phyloP scores from a whole-genome alignment of 73 alveolate genomes.

The Breviolum minutum region DNA sequence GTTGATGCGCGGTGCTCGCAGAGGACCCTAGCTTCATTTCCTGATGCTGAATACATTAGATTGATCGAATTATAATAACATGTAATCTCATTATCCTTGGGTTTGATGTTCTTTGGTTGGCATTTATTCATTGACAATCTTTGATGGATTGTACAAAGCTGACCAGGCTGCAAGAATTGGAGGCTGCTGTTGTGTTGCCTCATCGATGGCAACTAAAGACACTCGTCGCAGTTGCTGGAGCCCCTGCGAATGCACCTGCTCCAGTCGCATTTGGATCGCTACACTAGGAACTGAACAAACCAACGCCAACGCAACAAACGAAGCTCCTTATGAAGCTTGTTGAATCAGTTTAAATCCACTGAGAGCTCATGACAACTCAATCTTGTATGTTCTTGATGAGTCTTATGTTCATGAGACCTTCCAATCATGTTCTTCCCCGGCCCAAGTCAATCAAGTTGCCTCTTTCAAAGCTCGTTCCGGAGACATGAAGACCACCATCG shows the following conservation, averaged over 20 bases:
- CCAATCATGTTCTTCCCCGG: background rate
- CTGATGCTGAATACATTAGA: no score
- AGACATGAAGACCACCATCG: constrained; percentile 63
- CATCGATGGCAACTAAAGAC: constrained; percentile 44
- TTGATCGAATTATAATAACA: no score
- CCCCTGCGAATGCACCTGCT: constrained; percentile 24
- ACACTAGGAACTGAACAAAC: background rate
- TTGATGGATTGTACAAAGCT: background rate
- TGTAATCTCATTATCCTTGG: no score
- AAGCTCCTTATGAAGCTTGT: no score
- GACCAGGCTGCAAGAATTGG: background rate
- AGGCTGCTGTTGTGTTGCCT: background rate
- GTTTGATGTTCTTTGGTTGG: background rate
- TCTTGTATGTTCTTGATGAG: background rate
- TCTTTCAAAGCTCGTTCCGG: constrained; percentile 71
- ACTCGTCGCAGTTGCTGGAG: constrained; percentile 50
- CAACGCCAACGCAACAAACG: no score
- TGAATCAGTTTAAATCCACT: no score
- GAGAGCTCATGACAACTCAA: no score
- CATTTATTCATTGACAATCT: background rate
- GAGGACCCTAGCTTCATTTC: no score
- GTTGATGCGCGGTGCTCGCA: no score
- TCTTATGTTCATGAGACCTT: background rate
- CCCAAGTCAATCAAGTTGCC: background rate
- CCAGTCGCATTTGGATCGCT: background rate